phyloP scores from a whole-genome alignment of 306 rosid genomes.

The Sechiopsis laciniata region DNA sequence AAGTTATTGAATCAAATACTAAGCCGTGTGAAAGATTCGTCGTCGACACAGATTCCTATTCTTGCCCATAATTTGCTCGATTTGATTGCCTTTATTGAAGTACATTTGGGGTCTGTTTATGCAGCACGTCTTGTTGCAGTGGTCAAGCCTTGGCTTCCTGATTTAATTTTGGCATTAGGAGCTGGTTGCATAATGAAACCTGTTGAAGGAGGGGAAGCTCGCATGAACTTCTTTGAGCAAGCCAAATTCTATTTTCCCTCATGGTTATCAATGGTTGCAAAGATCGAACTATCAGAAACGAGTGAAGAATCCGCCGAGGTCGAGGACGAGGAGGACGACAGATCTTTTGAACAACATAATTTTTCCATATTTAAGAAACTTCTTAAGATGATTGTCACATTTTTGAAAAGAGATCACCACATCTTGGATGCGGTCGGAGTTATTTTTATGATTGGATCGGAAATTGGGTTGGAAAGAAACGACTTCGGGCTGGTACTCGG shows the following conservation, averaged over 20 bases:
- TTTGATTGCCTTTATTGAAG: constrained; percentile 49
- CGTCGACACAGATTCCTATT: constrained; percentile 37
- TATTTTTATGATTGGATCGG: constrained; percentile 50
- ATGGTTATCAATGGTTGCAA: constrained; percentile 57
- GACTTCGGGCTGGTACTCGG: constrained; percentile 52
- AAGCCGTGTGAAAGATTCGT: constrained; percentile 38
- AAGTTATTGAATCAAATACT: constrained; percentile 52
- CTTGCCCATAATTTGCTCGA: constrained; percentile 69
- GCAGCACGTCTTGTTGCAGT: constrained; percentile 58
- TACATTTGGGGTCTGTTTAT: constrained; percentile 47
- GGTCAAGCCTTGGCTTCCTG: constrained; percentile 82
- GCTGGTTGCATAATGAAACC: constrained; percentile 36
- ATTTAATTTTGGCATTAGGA: constrained; percentile 68
- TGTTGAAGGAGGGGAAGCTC: constrained; percentile 28
- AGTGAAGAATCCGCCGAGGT: constrained; percentile 34
- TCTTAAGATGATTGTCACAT: constrained; percentile 35
- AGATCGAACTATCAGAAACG: constrained; percentile 38
- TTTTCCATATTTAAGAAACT: constrained; percentile 51
- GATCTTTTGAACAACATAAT: constrained; percentile 30
- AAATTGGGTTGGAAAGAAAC: constrained; percentile 51
- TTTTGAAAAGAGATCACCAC: constrained; percentile 43
- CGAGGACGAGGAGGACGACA: not conserved
- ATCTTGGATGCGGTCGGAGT: constrained; percentile 57
- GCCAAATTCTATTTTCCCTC: constrained; percentile 46
- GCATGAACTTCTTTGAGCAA: constrained; percentile 30